These are phyloP conservation scores for Drechmeria coniospora DNA, from an alignment of 2,329 filamentous ascomycete genomes.

Conservation along the genomic window DNA sequence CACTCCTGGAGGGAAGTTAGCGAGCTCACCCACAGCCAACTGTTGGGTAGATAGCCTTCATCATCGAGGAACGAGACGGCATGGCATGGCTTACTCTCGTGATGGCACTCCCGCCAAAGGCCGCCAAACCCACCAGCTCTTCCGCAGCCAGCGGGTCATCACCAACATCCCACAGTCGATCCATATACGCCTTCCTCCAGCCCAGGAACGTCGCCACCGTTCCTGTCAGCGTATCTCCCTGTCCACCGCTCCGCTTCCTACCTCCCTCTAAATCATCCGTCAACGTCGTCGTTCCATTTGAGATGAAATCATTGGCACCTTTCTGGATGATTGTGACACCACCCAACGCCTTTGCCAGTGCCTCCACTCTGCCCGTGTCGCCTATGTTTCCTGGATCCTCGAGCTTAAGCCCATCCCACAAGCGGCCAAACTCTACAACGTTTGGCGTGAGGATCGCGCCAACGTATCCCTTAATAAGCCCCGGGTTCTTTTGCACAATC, in stretches of 20 bases:
- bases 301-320: constrained; percentile 67
- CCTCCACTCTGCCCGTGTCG: constrained; percentile 38
- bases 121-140: constrained; percentile 60
- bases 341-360: constrained; percentile 57
- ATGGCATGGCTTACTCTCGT: constrained; percentile 48
- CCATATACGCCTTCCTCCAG: constrained; percentile 77
- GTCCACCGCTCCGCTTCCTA: constrained; percentile 78
- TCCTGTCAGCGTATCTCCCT: constrained; percentile 90
- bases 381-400: constrained; percentile 27
- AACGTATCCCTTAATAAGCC: constrained; percentile 63
- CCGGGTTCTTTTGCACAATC: constrained; percentile 60
- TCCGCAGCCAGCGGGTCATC: constrained; percentile 28
- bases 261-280: constrained; percentile 67
- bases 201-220: constrained; percentile 75
- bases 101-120: constrained; percentile 73
- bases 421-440: constrained; percentile 74
- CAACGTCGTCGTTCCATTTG: constrained; percentile 61
- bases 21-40: too few species aligned
- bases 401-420: constrained; percentile 63
- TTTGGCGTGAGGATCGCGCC: constrained; percentile 88
- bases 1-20: constrained; percentile 40
- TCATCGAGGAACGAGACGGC: background rate
- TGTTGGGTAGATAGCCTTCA: too few species aligned
- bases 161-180: constrained; percentile 56
- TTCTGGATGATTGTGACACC: constrained; percentile 91